Evolutionary conservation across 805 yeast genomes (phyloP), one percentile per base, ranked within the genome.

Genomic region (Komagataella pastoris): DNA sequence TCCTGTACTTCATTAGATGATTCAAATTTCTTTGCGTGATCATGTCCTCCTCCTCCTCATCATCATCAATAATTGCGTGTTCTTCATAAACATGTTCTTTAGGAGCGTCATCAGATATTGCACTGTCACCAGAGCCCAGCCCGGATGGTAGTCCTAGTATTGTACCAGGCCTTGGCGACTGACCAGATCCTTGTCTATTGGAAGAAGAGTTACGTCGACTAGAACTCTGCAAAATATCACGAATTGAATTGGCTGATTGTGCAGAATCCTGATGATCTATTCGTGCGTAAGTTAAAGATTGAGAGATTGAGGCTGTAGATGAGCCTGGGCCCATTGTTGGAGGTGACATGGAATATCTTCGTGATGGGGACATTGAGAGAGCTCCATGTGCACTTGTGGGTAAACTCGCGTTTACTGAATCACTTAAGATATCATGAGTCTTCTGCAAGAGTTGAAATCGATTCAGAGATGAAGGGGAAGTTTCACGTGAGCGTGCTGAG

Each of bases 41-140:
- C 3, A 50, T 52, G n/a, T 50, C 59, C 4, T 66, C 63, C 0
- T 56, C 59, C 10, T 59, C 64, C 10, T 59, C 67, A 24, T 65
- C 68, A 47, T 63, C 69, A 17, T 65, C 64, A 24, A 62, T 67
- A 44, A 63, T 61, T 12, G 64, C 68, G 18, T 61, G 59, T 46
- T 62, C 67, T 46, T 62, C 21, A 14, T n/a, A 21, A 18, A 21
- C 23, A 10, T 24, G 21, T 7, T 7, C 47, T 18, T 46, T 46
- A 30, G 40, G 5, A 8, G 40, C 14, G 6, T 14, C 40, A 30
- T 30, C 40, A 14, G 40, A 30, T 30, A 30, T 14, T 6, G n/a
- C 40, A 30, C 40, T 30, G 12, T 30, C 40, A 30, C 40, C 14
- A 30, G 40, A 30, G 4, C 14, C 40, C 8, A 30, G 3, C 12